A percentile compares a stretch with the other conserved stretches of the same genome.
These are phyloP conservation scores for Schwanniomyces pseudopolymorphus DNA, from an alignment of 805 yeast genomes.

Conservation along the genomic window DNA sequence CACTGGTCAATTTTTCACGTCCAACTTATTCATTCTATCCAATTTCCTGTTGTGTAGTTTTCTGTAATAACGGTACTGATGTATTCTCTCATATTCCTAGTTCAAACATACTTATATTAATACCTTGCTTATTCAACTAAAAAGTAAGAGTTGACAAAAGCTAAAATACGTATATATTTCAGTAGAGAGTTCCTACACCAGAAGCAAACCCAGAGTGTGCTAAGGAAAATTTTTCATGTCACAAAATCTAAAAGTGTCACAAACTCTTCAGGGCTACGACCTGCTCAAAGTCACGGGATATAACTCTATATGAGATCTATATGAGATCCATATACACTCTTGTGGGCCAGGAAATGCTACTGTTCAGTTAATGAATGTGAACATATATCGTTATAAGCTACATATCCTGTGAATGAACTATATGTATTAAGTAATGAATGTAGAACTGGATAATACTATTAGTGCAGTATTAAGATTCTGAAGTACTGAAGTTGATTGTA, in stretches of 20 bases:
- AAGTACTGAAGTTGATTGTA: no score
- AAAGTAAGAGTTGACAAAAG: constrained; percentile 2
- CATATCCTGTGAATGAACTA: no score
- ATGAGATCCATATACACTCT: no score
- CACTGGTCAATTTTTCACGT: not conserved
- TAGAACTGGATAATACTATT: no score
- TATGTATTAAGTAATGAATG: no score
- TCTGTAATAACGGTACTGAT: constrained; percentile 3
- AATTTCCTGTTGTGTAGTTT: not conserved
- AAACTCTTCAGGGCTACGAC: not conserved
- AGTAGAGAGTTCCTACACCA: not conserved
- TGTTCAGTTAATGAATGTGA: no score
- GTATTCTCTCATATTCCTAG: not conserved
- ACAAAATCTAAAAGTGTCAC: constrained; percentile 5
- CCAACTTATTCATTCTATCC: not conserved
- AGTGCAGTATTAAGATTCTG: no score
- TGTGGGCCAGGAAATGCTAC: no score
- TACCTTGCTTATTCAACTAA: constrained; percentile 9
- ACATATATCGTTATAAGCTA: no score
- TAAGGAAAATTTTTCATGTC: constrained; percentile 10
- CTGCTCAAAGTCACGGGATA: not conserved
- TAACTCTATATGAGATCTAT: not conserved
- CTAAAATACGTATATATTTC: constrained; percentile 2
- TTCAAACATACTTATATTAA: constrained; percentile 12
- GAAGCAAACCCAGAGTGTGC: constrained; percentile 3